Conservation (phyloP, 192 early-diverging fungal species). For the Bifiguratus adelaidae region DNA sequence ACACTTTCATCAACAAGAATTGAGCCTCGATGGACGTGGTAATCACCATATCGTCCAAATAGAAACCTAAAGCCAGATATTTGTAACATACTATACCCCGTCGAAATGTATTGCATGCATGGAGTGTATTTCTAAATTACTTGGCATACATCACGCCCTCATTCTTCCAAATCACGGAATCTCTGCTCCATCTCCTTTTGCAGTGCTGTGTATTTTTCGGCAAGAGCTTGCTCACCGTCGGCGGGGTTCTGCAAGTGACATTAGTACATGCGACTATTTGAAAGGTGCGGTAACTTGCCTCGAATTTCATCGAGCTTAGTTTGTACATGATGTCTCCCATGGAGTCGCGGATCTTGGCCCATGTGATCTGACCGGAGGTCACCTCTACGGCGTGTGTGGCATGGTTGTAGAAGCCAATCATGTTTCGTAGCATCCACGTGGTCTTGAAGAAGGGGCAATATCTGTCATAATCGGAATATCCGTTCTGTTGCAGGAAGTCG, state of each 20-base stretch:
- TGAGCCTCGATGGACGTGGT: slow-evolving; percentile 30
- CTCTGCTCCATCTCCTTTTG: slow-evolving; percentile 94
- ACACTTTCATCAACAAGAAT: slow-evolving; percentile 29
- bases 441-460: slow-evolving; percentile 99
- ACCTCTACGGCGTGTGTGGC: slow-evolving; percentile 94
- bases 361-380: slow-evolving; percentile 79
- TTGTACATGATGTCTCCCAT: slow-evolving; percentile 93
- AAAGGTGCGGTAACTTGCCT: slow-evolving; percentile 29
- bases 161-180: slow-evolving; percentile 62
- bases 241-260: slow-evolving; percentile 63
- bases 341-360: slow-evolving; percentile 90
- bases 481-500: slow-evolving; percentile 99
- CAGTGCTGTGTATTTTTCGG: slow-evolving; percentile 82
- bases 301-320: slow-evolving; percentile 99
- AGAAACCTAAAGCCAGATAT: too few species aligned
- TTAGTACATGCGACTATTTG: slow-evolving; percentile 1
- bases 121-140: too few species aligned
- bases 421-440: slow-evolving; percentile 94
- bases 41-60: too few species aligned
- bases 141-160: too few species aligned
- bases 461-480: slow-evolving; percentile 96
- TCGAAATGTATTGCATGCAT: too few species aligned
- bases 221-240: slow-evolving; percentile 84
- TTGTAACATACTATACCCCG: too few species aligned
- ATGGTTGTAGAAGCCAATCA: slow-evolving; percentile 93